Evolutionary conservation across 306 rosid genomes (phyloP).

Genomic region (Myrica gale): DNA sequence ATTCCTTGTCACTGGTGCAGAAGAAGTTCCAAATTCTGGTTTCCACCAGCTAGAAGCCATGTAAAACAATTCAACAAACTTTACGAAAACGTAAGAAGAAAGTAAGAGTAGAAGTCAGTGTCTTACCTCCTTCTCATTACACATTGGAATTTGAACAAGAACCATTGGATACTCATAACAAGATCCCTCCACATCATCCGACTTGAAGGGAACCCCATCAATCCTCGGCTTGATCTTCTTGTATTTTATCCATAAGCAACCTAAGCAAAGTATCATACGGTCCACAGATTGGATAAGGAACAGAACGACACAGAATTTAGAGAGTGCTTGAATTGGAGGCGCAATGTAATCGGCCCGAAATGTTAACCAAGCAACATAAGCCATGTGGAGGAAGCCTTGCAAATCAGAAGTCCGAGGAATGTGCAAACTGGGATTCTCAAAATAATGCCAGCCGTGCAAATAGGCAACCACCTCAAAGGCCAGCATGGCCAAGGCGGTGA

Average conservation of each 20-base stretch:
- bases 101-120: slow-evolving; percentile 14
- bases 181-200: slow-evolving; percentile 64
- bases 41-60: slow-evolving; percentile 10
- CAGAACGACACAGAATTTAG: slow-evolving; percentile 73
- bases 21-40: background rate
- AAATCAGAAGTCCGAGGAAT: slow-evolving; percentile 71
- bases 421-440: slow-evolving; percentile 60
- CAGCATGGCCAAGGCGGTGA: slow-evolving; percentile 62
- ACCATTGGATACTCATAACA: slow-evolving; percentile 71
- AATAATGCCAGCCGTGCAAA: slow-evolving; percentile 79
- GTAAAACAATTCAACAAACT: background rate
- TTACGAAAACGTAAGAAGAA: background rate
- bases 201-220: slow-evolving; percentile 46
- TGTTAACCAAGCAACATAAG: slow-evolving; percentile 72
- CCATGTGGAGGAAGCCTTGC: slow-evolving; percentile 59
- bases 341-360: slow-evolving; percentile 84
- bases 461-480: slow-evolving; percentile 75
- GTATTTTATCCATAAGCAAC: slow-evolving; percentile 85
- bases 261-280: slow-evolving; percentile 73
- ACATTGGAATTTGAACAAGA: slow-evolving; percentile 91
- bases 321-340: slow-evolving; percentile 70
- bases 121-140: slow-evolving; percentile 89
- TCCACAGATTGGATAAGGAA: slow-evolving; percentile 87
- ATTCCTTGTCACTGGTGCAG: background rate
- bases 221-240: slow-evolving; percentile 72